Base-by-base conservation (phyloP, 371 early-diverging fungal species). In the Circinella minor region DNA sequence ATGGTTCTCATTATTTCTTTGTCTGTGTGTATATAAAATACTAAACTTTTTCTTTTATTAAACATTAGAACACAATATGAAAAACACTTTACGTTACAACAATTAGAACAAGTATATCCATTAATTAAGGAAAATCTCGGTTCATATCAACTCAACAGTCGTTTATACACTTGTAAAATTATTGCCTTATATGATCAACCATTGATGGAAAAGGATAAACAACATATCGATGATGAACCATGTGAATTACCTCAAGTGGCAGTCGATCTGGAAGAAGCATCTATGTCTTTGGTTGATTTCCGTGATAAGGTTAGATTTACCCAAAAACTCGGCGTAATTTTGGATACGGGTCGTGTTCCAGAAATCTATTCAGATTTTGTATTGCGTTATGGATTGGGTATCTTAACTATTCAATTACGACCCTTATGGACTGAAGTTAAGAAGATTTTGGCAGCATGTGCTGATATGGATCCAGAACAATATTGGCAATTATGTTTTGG, bases 401-500 rank as follows among this genome's bases (percentile, higher is more conserved):
- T 92, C 27, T 79, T 94, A 27, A 88, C 91, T 11, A 84, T 93
- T 71, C 93, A 94, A 71, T 89, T 96, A 39, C 86, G 86, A 51
- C 93, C 94, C 3, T 75, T 96, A n/a, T 96, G 96, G 96, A 81
- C 88, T 7, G 94, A 94, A 65, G 91, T 90, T 10, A 89, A 80
- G 15, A 82, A 87, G 47, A 73, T 88, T 4, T 74, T 97, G 38
- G 79, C 81, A 18, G 78, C 78, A 7, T 74, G 87, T 34, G 88
- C 93, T 1, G 80, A 78, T 20, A 66, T 81, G 17, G 72, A 90
- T 46, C 73, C 83, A 0, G 84, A 87, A 15, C 74, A 84, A 17
- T 85, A 92, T 62, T 93, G 94, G 94, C 70, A 73, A 10, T 61
- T 90, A 8, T 68, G 88, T n/a, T 86, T 87, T 78, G 78, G 72